Percentiles rank a stretch among this genome's conserved stretches.
These are phyloP conservation scores for Arthrinium phaeospermum DNA, from an alignment of 2,329 filamentous ascomycete species.

Conservation along the genomic window DNA sequence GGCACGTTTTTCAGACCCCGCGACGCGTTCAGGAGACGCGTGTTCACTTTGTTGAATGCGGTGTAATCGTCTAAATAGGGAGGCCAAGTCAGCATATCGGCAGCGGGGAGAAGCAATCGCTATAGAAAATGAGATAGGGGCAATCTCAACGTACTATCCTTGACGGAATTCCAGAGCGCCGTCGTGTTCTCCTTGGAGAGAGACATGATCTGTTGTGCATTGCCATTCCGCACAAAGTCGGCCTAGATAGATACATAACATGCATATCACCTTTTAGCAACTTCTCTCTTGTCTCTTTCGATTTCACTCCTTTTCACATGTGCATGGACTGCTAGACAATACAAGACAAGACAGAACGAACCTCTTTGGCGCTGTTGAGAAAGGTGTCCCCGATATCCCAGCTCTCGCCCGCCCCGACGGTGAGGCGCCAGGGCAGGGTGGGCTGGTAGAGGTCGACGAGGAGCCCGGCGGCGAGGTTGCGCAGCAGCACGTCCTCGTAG, in stretches of 20 bases:
- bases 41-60: slow-evolving; percentile 76
- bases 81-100: not conserved
- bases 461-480: slow-evolving; percentile 40
- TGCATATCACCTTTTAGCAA: not conserved
- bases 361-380: slow-evolving; percentile 69
- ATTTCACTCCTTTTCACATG: not conserved
- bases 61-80: slow-evolving; percentile 68
- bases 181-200: slow-evolving; percentile 84
- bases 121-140: too few species aligned
- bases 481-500: slow-evolving; percentile 46
- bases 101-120: too few species aligned
- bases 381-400: slow-evolving; percentile 69
- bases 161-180: slow-evolving; percentile 80
- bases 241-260: slow-evolving; percentile 52
- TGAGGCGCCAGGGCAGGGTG: slow-evolving; percentile 58
- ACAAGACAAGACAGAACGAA: slow-evolving; percentile 35
- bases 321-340: not conserved
- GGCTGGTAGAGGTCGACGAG: slow-evolving; percentile 64
- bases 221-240: slow-evolving; percentile 87
- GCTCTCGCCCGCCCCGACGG: slow-evolving; percentile 58
- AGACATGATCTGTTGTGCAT: slow-evolving; percentile 88
- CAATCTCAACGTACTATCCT: slow-evolving; percentile 62
- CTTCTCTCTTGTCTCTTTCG: not conserved
- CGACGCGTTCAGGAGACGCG: slow-evolving; percentile 76
- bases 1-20: slow-evolving; percentile 83